Conservation (phyloP, 805 yeast species). For the Pichia scutulata region DNA sequence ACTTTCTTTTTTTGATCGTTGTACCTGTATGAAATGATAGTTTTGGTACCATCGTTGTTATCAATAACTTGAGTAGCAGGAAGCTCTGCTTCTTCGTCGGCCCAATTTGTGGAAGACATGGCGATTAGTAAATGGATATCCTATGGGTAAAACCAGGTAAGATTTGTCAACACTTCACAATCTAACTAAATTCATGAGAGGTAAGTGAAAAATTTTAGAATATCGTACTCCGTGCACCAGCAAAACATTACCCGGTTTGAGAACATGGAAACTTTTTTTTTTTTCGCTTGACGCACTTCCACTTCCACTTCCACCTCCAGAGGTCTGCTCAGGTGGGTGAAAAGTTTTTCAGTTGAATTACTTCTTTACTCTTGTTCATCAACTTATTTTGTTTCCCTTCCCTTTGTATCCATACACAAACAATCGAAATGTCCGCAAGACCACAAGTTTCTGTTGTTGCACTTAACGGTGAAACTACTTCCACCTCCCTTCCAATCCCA, state of each 20-base stretch:
- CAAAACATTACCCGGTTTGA: neutral
- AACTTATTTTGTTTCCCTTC: neutral
- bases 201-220: neutral
- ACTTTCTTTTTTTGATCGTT: conserved; percentile 78
- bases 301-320: neutral
- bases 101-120: conserved; percentile 41
- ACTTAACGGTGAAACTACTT: conserved; percentile 73
- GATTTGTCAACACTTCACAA: neutral
- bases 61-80: conserved; percentile 67
- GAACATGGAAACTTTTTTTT: no score
- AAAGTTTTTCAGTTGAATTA: neutral
- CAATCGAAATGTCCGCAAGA: conserved; percentile 40
- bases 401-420: conserved; percentile 3
- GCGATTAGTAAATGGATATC: no score
- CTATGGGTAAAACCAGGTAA: no score
- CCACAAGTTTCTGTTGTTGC: conserved; percentile 97
- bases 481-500: conserved; percentile 85
- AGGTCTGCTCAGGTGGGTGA: neutral
- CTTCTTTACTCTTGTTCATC: neutral
- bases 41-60: conserved; percentile 84
- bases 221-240: neutral
- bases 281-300: neutral
- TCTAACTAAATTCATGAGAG: neutral
- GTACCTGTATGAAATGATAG: conserved; percentile 68
- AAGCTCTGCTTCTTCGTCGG: conserved; percentile 61